phyloP scores from a whole-genome alignment of 495 filamentous ascomycete genomes.

The Talaromyces proteolyticus region DNA sequence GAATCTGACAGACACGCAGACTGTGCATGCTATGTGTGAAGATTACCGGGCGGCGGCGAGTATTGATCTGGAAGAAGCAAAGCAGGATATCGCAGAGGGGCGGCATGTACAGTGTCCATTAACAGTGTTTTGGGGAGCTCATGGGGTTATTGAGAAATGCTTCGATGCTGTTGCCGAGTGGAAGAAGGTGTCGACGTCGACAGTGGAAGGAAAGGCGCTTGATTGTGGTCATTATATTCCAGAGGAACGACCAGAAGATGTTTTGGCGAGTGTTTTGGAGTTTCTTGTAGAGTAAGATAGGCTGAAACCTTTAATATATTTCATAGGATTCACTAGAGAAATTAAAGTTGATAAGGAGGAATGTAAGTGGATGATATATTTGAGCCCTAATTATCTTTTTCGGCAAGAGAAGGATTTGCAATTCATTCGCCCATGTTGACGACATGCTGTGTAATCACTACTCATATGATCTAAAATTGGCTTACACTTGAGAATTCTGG shows the following conservation, averaged over 20 bases:
- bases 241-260: slow-evolving; percentile 28
- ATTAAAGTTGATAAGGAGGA: no score
- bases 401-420: no score
- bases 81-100: slow-evolving; percentile 18
- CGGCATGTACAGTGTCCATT: slow-evolving; percentile 27
- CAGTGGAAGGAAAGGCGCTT: slow-evolving; percentile 20
- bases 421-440: no score
- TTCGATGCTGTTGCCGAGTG: slow-evolving; percentile 31
- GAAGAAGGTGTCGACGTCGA: slow-evolving; percentile 19
- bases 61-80: slow-evolving; percentile 28
- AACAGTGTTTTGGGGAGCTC: slow-evolving; percentile 26
- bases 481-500: no score
- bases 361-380: no score
- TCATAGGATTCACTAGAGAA: no score
- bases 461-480: no score
- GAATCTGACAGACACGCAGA: slow-evolving; percentile 15
- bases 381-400: no score
- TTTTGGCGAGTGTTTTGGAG: slow-evolving; percentile 19
- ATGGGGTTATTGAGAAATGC: slow-evolving; percentile 23
- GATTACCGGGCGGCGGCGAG: slow-evolving; percentile 33
- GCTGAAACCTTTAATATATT: neutral
- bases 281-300: slow-evolving; percentile 19
- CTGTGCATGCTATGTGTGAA: slow-evolving; percentile 32
- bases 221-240: slow-evolving; percentile 36
- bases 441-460: no score